Evolutionary conservation across 768 basidiomycete genomes (phyloP), one percentile per base, ranked within the genome.

Genomic region (Rhizopogon sp.): DNA sequence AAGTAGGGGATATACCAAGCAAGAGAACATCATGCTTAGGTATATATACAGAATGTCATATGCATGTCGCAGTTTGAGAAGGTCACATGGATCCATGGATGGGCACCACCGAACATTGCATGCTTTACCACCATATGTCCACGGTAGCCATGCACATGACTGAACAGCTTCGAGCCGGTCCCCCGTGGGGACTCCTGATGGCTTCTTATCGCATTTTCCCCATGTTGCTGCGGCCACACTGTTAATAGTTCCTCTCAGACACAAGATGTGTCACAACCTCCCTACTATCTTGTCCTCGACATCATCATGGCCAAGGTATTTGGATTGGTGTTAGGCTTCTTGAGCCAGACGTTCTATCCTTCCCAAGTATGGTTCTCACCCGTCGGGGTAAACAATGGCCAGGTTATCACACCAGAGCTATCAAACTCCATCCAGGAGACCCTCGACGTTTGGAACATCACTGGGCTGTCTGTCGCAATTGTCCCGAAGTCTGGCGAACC

Each of bases 381-480:
- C 16, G 14, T 22, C 5, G 5, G 47, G 8, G 5, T 22, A 22
- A 37, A 49, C 14, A 49, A 22, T 37, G 39, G 39, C 29, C 35
- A 43, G 25, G 41, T 58, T n/a, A 62, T 68, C 56, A 58, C 59
- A 1, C 54, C 62, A 16, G 58, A 57, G 35, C 52, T 68, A 41
- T 59, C 56, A 14, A 45, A 45, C 35, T 60, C 60, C 25, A 62
- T 68, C 47, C 53, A 61, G 29, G 31, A 60, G 7, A 61, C 55
- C 11, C 47, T 67, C 42, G 50, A 56, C 14, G 39, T 53, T 5
- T 63, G 58, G 50, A 68, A 68, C 39, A 57, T 71, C 39, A 62
- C 62, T 5, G 72, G 73, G 2, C 52, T 73, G 14, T 67, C 72
- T 1, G 37, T 72, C 22, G 66, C 62, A 3, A 46, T 74, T 42